Conservation (phyloP, 495 filamentous ascomycete genomes). For the Massariosphaeria phaeospora region DNA sequence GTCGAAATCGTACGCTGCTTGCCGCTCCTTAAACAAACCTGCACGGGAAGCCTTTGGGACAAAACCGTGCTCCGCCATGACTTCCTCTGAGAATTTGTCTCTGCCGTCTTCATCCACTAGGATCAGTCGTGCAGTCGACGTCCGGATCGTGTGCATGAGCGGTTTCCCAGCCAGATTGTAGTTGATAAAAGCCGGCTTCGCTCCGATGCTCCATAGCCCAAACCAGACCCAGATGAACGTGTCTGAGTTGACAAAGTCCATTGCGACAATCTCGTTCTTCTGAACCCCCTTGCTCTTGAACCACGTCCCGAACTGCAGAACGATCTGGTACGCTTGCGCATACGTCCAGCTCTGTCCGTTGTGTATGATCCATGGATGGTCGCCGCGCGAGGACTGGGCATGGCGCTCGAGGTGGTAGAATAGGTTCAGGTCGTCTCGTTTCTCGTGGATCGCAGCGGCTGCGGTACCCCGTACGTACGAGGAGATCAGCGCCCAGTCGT, state of each 20-base stretch:
- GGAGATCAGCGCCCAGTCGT: slow-evolving; percentile 58
- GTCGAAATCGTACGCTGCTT: slow-evolving; percentile 17
- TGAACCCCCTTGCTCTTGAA: slow-evolving; percentile 66
- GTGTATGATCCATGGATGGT: slow-evolving; percentile 65
- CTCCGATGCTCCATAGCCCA: slow-evolving; percentile 84
- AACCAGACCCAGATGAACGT: slow-evolving; percentile 78
- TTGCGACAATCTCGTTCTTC: slow-evolving; percentile 74
- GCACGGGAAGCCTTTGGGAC: neutral
- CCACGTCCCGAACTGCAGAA: slow-evolving; percentile 77
- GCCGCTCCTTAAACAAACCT: neutral
- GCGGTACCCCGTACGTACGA: slow-evolving; percentile 46
- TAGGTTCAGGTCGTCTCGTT: slow-evolving; percentile 58
- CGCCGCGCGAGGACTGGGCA: slow-evolving; percentile 53
- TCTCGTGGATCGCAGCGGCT: slow-evolving; percentile 42
- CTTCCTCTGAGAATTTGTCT: slow-evolving; percentile 47
- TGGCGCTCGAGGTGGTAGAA: slow-evolving; percentile 76
- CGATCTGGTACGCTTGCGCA: slow-evolving; percentile 69
- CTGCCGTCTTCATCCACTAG: slow-evolving; percentile 69
- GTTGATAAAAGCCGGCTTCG: slow-evolving; percentile 88
- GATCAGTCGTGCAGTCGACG: slow-evolving; percentile 63
- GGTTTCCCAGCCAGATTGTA: slow-evolving; percentile 78
- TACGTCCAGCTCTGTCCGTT: slow-evolving; percentile 74
- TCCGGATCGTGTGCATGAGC: slow-evolving; percentile 71
- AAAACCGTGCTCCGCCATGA: slow-evolving; percentile 45
- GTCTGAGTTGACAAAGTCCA: slow-evolving; percentile 84